Evolutionary conservation across 495 filamentous ascomycete genomes (phyloP), one percentile per base, ranked within the genome.

Genomic region (Penicillium chermesinum): DNA sequence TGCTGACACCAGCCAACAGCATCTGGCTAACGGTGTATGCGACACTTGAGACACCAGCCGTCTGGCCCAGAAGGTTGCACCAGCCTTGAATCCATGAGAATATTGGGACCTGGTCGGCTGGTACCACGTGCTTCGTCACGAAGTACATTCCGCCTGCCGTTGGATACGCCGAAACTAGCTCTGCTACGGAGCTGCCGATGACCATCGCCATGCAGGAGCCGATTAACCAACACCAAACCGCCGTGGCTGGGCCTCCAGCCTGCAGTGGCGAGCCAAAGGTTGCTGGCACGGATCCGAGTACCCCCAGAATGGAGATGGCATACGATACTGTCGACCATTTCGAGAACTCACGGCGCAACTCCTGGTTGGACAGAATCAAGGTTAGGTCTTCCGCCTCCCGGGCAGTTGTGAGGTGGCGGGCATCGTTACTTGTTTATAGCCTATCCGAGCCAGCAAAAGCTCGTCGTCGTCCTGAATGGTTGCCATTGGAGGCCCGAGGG

Each of bases 301-400:
- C 82, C 7, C 84, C 84, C 1, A 87, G 62, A 47, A 87, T 84
- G 19, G 82, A 86, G 61, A 87, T 84, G 35, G 84, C 84, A 66
- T 87, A 87, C 7, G 84, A 87, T 7, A 86, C 70, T 1, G 83
- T 87, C 3, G 84, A 87, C 81, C 81, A 87, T 74, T 80, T 84
- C 4, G 78, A 85, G 56, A 87, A 87, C 43, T 87, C 80, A 34
- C 84, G 74, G 45, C 69, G 67, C 5, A 87, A 50, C 61, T 85
- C 83, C 84, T 52, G 7, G 17, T 3, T 17, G 14, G 37, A 7
- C 10, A 42, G 19, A 18, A 9, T 3, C 15, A 37, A 9, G 19
- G 16, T 37, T 33, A 41, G 25, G 57, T 25, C 16, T 14, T 47
- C n/a, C n/a, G 36, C 37, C 32, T 27, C 52, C 22, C 38, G 27